Evolutionary conservation across 495 filamentous ascomycete genomes (phyloP).

Genomic region (Articulospora tetracladia): DNA sequence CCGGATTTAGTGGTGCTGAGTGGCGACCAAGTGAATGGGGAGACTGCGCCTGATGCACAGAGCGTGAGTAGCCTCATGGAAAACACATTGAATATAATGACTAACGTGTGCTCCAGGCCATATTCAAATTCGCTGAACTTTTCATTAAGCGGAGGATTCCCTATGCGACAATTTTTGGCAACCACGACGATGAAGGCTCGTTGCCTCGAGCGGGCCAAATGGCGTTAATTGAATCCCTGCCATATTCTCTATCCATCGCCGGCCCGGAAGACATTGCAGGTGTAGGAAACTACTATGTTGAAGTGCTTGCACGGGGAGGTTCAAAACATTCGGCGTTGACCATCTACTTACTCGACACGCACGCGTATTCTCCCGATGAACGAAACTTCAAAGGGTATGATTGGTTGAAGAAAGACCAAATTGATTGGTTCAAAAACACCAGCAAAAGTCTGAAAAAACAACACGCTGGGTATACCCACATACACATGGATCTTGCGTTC

Average conservation of each 20-base stretch:
- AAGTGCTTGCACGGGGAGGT: slow-evolving; percentile 75
- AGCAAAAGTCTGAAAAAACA: slow-evolving; percentile 60
- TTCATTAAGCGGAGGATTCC: slow-evolving; percentile 85
- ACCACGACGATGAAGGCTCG: slow-evolving; percentile 93
- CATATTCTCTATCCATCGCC: slow-evolving; percentile 79
- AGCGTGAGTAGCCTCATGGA: slow-evolving; percentile 44
- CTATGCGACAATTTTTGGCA: slow-evolving; percentile 92
- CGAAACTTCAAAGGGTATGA: slow-evolving; percentile 83
- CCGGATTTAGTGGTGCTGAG: slow-evolving; percentile 88
- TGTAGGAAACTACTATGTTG: slow-evolving; percentile 91
- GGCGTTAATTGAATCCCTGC: slow-evolving; percentile 78
- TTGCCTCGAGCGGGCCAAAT: slow-evolving; percentile 74
- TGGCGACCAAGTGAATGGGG: slow-evolving; percentile 94
- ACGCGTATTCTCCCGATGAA: slow-evolving; percentile 89
- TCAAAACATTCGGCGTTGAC: slow-evolving; percentile 86
- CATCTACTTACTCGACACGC: slow-evolving; percentile 89
- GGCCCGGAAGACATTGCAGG: slow-evolving; percentile 83
- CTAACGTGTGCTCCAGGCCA: slow-evolving; percentile 45
- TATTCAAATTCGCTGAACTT: slow-evolving; percentile 89
- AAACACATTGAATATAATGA: neutral
- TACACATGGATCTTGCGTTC: slow-evolving; percentile 95
- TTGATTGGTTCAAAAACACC: slow-evolving; percentile 86
- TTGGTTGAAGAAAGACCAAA: slow-evolving; percentile 92
- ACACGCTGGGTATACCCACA: slow-evolving; percentile 79
- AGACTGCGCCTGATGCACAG: slow-evolving; percentile 87